phyloP scores from a whole-genome alignment of 805 yeast genomes.

The Candida nanaspora region DNA sequence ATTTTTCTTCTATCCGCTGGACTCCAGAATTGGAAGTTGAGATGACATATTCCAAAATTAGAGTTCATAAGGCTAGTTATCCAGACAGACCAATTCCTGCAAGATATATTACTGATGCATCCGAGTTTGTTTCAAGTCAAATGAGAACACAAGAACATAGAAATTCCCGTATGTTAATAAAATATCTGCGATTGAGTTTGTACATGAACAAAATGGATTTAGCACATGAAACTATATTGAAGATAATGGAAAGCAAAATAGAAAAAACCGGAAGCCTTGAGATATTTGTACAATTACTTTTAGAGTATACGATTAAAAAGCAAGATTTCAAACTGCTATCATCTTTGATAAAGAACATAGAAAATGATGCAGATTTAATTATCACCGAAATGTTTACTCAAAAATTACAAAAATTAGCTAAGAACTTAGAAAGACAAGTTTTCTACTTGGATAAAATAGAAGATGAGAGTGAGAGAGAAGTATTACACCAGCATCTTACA shows the following conservation, averaged over 20 bases:
- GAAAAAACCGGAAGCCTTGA: not conserved
- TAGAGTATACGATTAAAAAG: not conserved
- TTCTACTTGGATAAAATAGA: not conserved
- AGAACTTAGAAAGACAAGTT: not conserved
- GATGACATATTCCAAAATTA: too few species aligned
- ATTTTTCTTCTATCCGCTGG: too few species aligned
- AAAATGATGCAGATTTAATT: slow-evolving; percentile 9
- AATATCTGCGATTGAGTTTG: too few species aligned
- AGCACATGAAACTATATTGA: too few species aligned
- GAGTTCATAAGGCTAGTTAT: too few species aligned
- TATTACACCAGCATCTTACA: not conserved
- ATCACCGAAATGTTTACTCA: slow-evolving; percentile 5
- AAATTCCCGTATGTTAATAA: too few species aligned
- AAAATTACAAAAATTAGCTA: not conserved
- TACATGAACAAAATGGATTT: too few species aligned
- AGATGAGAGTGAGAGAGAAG: not conserved
- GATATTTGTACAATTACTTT: not conserved
- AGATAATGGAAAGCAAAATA: not conserved
- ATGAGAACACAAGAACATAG: too few species aligned
- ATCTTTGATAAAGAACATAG: slow-evolving; percentile 1
- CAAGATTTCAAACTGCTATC: not conserved
- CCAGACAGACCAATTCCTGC: too few species aligned
- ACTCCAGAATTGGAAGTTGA: too few species aligned
- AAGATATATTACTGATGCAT: too few species aligned
- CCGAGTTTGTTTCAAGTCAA: too few species aligned